These are phyloP conservation scores for Protomyces macrosporus DNA, from an alignment of 1,139 yeast species.

Conservation along the genomic window DNA sequence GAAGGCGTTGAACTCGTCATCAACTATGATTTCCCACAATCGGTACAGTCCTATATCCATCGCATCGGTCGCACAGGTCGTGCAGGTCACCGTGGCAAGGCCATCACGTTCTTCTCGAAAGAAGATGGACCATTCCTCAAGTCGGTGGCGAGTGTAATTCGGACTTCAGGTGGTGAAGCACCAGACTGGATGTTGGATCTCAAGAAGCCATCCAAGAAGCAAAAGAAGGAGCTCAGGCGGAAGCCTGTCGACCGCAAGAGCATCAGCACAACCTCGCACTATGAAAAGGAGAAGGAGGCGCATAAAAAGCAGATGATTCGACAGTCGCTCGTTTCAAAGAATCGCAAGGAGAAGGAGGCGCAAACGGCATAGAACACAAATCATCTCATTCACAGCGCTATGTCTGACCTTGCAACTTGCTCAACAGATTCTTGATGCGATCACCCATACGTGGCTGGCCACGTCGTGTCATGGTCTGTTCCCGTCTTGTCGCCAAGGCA, in stretches of 20 bases:
- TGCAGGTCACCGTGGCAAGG: slow-evolving; percentile 80
- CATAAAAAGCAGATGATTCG: slow-evolving; percentile 25
- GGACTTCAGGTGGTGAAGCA: slow-evolving; percentile 72
- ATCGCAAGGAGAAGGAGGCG: background rate
- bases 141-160: slow-evolving; percentile 84
- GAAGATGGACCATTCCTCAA: slow-evolving; percentile 73
- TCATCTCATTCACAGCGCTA: background rate
- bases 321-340: slow-evolving; percentile 10
- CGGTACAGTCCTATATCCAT: slow-evolving; percentile 93
- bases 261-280: slow-evolving; percentile 23
- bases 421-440: slow-evolving; percentile 17
- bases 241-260: slow-evolving; percentile 41
- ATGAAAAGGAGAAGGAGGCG: slow-evolving; percentile 23
- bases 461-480: slow-evolving; percentile 10
- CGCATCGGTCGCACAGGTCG: slow-evolving; percentile 99
- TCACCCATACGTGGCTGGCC: slow-evolving; percentile 24
- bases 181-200: slow-evolving; percentile 79
- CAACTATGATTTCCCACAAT: slow-evolving; percentile 92
- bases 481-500: slow-evolving; percentile 3
- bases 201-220: slow-evolving; percentile 61
- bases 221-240: slow-evolving; percentile 59
- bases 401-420: slow-evolving; percentile 9
- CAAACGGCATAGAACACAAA: background rate
- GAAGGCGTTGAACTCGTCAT: slow-evolving; percentile 91
- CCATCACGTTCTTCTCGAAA: slow-evolving; percentile 88